Evolutionary conservation across 1,284 basidiomycete species (phyloP).

Genomic region (Ustilago nuda): DNA sequence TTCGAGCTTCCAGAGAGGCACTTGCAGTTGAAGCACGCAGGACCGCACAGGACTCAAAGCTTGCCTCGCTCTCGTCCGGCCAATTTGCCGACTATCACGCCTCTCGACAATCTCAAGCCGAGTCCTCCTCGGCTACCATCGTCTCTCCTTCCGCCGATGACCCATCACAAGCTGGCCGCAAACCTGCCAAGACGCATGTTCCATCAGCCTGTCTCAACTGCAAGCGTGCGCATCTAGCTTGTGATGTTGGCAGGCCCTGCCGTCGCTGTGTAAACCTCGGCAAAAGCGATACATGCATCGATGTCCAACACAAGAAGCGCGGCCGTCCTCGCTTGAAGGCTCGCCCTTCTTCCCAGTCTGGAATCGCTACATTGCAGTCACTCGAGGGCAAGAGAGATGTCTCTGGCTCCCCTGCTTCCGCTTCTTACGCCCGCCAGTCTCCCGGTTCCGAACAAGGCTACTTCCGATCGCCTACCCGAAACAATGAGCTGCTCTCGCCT

Average conservation of each 20-base stretch:
- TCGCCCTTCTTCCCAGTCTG: conserved; percentile 41
- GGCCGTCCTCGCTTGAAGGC: conserved; percentile 58
- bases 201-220: conserved; percentile 61
- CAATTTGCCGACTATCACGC: conserved; percentile 21
- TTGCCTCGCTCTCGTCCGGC: conserved; percentile 21
- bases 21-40: conserved; percentile 10
- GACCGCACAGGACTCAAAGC: conserved; percentile 17
- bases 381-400: conserved; percentile 34
- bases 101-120: conserved; percentile 2
- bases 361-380: conserved; percentile 24
- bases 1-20: conserved; percentile 21
- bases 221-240: conserved; percentile 60
- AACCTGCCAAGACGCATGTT: conserved; percentile 55
- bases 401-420: conserved; percentile 42
- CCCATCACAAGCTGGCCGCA: conserved; percentile 29
- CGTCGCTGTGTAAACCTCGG: conserved; percentile 58
- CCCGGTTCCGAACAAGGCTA: conserved; percentile 40
- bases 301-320: conserved; percentile 63
- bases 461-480: conserved; percentile 39
- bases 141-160: conserved; percentile 28
- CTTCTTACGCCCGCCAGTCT: conserved; percentile 32
- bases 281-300: conserved; percentile 62
- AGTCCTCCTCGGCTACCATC: conserved; percentile 7
- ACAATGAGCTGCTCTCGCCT: conserved; percentile 32
- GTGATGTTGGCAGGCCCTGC: conserved; percentile 58